Percentiles rank a stretch among this genome's conserved stretches.
Conservation (phyloP, 805 yeast genomes). For the Suhomyces pyralidae region DNA sequence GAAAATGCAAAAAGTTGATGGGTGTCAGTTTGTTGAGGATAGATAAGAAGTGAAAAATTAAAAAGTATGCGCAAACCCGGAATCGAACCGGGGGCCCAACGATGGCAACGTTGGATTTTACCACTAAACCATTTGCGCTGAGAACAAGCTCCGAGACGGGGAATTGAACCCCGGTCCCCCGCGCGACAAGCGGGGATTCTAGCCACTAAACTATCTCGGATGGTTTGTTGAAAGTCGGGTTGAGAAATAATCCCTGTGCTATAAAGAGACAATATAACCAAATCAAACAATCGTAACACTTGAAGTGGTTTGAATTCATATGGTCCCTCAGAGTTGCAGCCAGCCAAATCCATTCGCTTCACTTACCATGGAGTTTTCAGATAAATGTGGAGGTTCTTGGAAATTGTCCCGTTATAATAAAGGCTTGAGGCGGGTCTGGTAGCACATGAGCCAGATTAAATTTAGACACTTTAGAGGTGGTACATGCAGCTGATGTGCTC, state of each 20-base stretch:
- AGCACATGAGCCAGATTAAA: background rate
- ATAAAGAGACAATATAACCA: too few relatives aligned
- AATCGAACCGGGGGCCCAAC: slow-evolving; percentile 5
- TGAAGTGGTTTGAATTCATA: too few relatives aligned
- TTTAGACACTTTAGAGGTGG: background rate
- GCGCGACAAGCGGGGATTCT: slow-evolving; percentile 8
- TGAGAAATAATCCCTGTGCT: too few relatives aligned
- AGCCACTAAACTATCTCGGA: slow-evolving; percentile 8
- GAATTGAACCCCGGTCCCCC: slow-evolving; percentile 9
- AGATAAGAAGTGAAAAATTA: background rate
- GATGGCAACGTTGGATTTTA: slow-evolving; percentile 4
- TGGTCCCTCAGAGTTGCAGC: too few relatives aligned
- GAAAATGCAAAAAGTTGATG: background rate
- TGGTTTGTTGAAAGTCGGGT: background rate
- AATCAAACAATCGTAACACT: too few relatives aligned
- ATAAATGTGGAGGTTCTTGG: too few relatives aligned
- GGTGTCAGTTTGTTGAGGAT: too few relatives aligned
- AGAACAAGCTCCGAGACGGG: slow-evolving; percentile 5
- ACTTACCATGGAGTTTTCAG: too few relatives aligned
- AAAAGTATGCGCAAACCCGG: slow-evolving; percentile 3
- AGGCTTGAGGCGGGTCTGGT: too few relatives aligned
- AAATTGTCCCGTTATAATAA: too few relatives aligned
- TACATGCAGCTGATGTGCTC: background rate
- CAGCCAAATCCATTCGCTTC: too few relatives aligned
- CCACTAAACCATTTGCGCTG: slow-evolving; percentile 3